Base-by-base conservation (phyloP, 2,329 filamentous ascomycete genomes). In the Cercospora sp. region DNA sequence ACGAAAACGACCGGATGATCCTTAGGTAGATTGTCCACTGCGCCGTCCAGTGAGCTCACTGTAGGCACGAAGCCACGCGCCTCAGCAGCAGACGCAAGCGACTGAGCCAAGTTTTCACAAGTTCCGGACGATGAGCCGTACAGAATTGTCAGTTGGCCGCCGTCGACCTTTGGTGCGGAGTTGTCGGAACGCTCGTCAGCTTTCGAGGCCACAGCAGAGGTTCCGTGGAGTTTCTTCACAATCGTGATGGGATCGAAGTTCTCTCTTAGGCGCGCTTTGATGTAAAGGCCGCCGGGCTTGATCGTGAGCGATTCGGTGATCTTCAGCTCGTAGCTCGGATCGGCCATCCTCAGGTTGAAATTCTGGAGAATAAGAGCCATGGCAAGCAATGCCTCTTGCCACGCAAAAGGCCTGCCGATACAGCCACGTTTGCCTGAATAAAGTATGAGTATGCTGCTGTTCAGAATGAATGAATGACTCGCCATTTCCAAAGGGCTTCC, bases 101-200 rank as follows among this genome's bases (percentile, higher is more conserved):
- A 82, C 70, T 90, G 85, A 0, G 91, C 88, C 57, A 93, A 83
- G 1, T 88, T 83, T 77, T 92, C 89, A 76, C 91, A 93, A 1
- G 91, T 94, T 0, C 91, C 91, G 1, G 88, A 88, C 74, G 92
- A 92, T 12, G 89, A 91, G 3, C 91, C 91, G 74, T 91, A 93
- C 58, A 89, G 85, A n/a, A 94, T 85, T 21, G 85, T 85, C 72
- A 94, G 81, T 1, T 82, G 82, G 70, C 32, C 61, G 16, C 40
- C 28, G 24, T n/a, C 12, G 5, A 0, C 2, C 2, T 3, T 18
- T 7, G 37, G 24, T 5, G 37, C 34, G 13, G 12, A 16, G 9
- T 12, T 30, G 3, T n/a, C 13, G 24, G 2, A 30, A 18, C n/a
- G n/a, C 2, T 5, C 12, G 13, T 0, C 93, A 76, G 2, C 85